Evolutionary conservation across 352 stramenopile species (phyloP).

Genomic region (Lagenidium giganteum): DNA sequence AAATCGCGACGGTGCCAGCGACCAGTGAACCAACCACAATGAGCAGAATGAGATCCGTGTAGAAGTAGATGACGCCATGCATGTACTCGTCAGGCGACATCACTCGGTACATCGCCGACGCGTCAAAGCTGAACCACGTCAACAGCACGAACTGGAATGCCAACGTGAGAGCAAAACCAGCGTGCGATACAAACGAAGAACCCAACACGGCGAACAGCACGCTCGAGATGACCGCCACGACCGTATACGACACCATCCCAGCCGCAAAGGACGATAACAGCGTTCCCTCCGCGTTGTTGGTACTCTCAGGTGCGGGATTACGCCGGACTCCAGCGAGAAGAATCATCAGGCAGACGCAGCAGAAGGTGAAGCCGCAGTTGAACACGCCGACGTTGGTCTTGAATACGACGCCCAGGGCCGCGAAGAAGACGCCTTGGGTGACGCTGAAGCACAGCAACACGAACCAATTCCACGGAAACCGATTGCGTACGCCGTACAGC

Average conservation of each 20-base stretch:
- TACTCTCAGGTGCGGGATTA: not conserved
- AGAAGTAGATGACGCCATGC: conserved; percentile 45
- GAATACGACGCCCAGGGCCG: conserved; percentile 11
- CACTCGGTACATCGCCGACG: conserved; percentile 10
- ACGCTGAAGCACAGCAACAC: conserved; percentile 16
- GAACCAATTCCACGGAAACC: conserved; percentile 16
- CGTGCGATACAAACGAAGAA: not conserved
- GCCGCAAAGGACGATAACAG: conserved; percentile 30
- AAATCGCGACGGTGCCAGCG: conserved; percentile 1
- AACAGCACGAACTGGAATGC: conserved; percentile 14
- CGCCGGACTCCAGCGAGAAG: conserved; percentile 5
- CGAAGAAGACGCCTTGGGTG: conserved; percentile 7
- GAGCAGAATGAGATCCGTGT: conserved; percentile 26
- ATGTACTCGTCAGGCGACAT: conserved; percentile 28
- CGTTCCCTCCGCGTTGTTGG: conserved; percentile 5
- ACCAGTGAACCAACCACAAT: conserved; percentile 3
- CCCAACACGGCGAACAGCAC: too few relatives aligned
- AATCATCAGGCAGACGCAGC: conserved; percentile 10
- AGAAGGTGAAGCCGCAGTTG: conserved; percentile 16
- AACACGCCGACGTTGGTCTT: conserved; percentile 11
- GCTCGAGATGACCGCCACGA: conserved; percentile 20
- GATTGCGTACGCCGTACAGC: too few relatives aligned
- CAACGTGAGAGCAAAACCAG: conserved; percentile 6
- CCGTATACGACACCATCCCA: conserved; percentile 23
- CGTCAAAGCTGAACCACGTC: conserved; percentile 18